Evolutionary conservation across 352 stramenopile genomes (phyloP), one percentile per base, ranked within the genome.

Genomic region (Pythium biforme): DNA sequence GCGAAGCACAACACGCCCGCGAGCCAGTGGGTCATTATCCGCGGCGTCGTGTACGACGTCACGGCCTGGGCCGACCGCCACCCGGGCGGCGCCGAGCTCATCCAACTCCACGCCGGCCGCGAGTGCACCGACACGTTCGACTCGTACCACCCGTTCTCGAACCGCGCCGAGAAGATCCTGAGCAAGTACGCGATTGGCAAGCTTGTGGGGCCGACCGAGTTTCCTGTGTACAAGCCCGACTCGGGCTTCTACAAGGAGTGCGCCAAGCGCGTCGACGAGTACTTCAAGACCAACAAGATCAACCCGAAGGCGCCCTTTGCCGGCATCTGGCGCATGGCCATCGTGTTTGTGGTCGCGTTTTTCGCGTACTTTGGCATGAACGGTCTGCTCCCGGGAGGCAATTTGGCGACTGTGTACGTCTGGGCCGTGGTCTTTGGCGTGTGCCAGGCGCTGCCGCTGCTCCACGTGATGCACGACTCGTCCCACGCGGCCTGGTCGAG

Each of bases 1-100:
- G 90, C 96, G 59, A 86, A 97, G 80, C 96, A 99, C 73, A 92
- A 96, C 75, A 97, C 93, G 52, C 88, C 90, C 26, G 74, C 92
- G 26, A 98, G 98, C 86, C 96, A 94, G 23, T 99, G 97, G 97
- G 88, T 99, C 50, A 97, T 99, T 45, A 88, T 97, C 64, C 85
- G 90, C 66, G 88, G 89, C 62, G 88, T 93, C 48, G 90, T 98
- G n/a, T 98, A 97, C 75, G 90, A 98, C 60, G 89, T 98, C n/a
- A 97, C 91, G 12, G 60, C 40, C 14, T 96, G 85, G 85, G 84
- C 78, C 12, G 81, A 94, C 68, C 80, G 81, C 33, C 88, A 96
- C 70, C 86, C 89, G 41, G 87, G 86, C 68, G 90, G 90, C 19
- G 62, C 72, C 15, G 87, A 96, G 61, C 79, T 94, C 60, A 83